Percentiles rank a stretch among this genome's conserved stretches.
Conservation (phyloP, 257 asterid species). For the Fraxinus pennsylvanica region DNA sequence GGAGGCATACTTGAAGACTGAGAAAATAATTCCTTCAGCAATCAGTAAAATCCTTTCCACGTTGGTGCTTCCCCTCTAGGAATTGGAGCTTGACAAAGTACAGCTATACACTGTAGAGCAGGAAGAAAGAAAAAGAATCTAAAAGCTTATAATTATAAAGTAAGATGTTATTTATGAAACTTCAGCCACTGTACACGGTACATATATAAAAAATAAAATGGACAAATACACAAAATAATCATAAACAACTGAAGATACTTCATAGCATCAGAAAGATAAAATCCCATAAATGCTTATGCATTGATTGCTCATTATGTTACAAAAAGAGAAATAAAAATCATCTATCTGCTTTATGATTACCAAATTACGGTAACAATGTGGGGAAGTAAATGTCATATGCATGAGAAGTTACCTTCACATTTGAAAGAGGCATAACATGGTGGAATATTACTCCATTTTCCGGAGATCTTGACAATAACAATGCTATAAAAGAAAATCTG, state of each 20-base stretch:
- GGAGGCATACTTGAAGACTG: neutral
- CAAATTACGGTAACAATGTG: conserved; percentile 20
- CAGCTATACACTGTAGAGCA: neutral
- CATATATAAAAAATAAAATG: neutral
- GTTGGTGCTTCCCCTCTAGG: neutral
- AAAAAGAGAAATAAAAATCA: conserved; percentile 24
- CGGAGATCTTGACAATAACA: conserved; percentile 1
- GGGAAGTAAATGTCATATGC: conserved; percentile 17
- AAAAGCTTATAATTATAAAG: neutral
- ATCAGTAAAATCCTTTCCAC: neutral
- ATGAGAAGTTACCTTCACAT: conserved; percentile 33
- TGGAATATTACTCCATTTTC: conserved; percentile 4
- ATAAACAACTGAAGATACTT: neutral
- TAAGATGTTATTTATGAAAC: neutral
- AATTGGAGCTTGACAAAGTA: neutral
- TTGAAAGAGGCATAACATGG: conserved; percentile 1
- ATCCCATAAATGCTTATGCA: conserved; percentile 1
- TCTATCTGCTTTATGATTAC: conserved; percentile 19
- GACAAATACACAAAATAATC: neutral
- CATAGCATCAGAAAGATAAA: conserved; percentile 21
- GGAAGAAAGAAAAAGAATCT: neutral
- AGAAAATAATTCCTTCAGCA: neutral
- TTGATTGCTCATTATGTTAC: neutral
- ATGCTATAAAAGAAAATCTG: conserved; percentile 83
- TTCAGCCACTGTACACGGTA: neutral